Conservation (phyloP, 345 rosid species). For the Cardamine chenopodiifolia region DNA sequence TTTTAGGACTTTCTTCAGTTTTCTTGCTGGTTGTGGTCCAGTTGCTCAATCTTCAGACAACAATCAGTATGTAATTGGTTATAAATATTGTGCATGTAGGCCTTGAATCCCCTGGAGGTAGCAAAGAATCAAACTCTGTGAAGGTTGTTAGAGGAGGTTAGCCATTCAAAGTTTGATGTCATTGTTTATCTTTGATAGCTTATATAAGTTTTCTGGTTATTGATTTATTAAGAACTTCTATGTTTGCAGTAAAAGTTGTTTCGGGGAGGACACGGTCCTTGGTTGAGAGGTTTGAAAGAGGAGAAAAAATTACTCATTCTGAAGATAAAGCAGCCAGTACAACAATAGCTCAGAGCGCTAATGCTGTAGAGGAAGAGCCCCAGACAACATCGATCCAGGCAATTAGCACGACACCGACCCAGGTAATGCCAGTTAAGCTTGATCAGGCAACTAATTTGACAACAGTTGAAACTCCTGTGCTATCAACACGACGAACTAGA, state of each 20-base stretch:
- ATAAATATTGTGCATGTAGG: slow-evolving; percentile 52
- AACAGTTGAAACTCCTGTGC: slow-evolving; percentile 34
- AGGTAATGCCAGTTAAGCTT: slow-evolving; percentile 29
- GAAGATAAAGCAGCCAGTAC: slow-evolving; percentile 49
- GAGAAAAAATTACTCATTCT: slow-evolving; percentile 48
- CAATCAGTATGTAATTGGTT: slow-evolving; percentile 10
- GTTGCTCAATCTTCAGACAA: slow-evolving; percentile 7
- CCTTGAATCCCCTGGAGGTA: slow-evolving; percentile 44
- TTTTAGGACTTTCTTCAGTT: slow-evolving; percentile 11
- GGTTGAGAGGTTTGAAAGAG: slow-evolving; percentile 91
- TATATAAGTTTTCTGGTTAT: slow-evolving; percentile 27
- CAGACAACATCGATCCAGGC: slow-evolving; percentile 16
- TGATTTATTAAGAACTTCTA: slow-evolving; percentile 37
- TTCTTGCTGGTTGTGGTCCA: slow-evolving; percentile 1
- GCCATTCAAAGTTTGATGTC: slow-evolving; percentile 36
- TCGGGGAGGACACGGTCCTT: slow-evolving; percentile 85
- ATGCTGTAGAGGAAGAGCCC: slow-evolving; percentile 35
- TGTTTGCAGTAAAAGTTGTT: slow-evolving; percentile 83
- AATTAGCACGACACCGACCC: slow-evolving; percentile 25
- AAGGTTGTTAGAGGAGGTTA: slow-evolving; percentile 94
- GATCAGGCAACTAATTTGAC: slow-evolving; percentile 34
- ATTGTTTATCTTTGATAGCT: slow-evolving; percentile 19
- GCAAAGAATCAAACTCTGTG: slow-evolving; percentile 52
- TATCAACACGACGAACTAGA: slow-evolving; percentile 34
- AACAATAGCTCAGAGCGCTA: slow-evolving; percentile 31